Evolutionary conservation across 2,329 filamentous ascomycete species (phyloP).

Genomic region (Camptophora hylomeconis): DNA sequence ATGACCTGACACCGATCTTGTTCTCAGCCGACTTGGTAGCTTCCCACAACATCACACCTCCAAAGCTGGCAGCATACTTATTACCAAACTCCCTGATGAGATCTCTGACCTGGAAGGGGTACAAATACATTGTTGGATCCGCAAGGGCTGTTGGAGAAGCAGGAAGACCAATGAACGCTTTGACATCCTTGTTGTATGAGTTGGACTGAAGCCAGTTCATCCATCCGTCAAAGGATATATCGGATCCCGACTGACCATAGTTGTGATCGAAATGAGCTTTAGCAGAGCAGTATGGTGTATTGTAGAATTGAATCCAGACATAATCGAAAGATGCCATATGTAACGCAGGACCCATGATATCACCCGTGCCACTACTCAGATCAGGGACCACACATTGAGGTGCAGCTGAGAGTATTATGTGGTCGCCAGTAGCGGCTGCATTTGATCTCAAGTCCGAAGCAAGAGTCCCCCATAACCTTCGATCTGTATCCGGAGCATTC

Average conservation of each 20-base stretch:
- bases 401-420: conserved; percentile 51
- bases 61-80: conserved; percentile 35
- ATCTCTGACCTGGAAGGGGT: conserved; percentile 30
- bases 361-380: conserved; percentile 26
- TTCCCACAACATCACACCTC: conserved; percentile 49
- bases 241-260: conserved; percentile 20
- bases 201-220: conserved; percentile 23
- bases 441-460: conserved; percentile 41
- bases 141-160: conserved; percentile 21
- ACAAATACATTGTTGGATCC: conserved; percentile 32
- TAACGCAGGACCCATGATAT: conserved; percentile 35
- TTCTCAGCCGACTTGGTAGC: conserved; percentile 32
- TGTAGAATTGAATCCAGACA: conserved; percentile 45
- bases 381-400: conserved; percentile 59
- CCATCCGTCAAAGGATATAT: conserved; percentile 37
- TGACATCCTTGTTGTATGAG: conserved; percentile 29
- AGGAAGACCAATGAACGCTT: conserved; percentile 42
- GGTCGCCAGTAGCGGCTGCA: conserved; percentile 38
- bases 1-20: conserved; percentile 31
- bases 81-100: conserved; percentile 32
- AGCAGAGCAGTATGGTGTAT: conserved; percentile 39
- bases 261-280: conserved; percentile 26
- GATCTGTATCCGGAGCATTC: conserved; percentile 37
- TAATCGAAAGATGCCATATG: conserved; percentile 35
- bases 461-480: conserved; percentile 51